Evolutionary conservation across 495 filamentous ascomycete genomes (phyloP).

Genomic region (Neurospora sp.): DNA sequence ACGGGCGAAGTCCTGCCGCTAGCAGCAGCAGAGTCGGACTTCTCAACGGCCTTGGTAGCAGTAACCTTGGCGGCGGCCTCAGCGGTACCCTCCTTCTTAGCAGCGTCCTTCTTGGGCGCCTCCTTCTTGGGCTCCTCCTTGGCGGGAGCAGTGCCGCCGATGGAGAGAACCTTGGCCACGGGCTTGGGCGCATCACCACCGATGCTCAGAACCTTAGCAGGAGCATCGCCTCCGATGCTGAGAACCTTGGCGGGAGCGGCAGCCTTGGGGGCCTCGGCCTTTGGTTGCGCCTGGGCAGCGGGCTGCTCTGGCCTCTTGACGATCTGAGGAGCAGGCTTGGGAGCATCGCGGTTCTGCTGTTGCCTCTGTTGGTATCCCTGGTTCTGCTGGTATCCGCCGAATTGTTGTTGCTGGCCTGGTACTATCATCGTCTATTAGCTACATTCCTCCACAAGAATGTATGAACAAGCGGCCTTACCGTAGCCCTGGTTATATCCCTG

Average conservation of each 20-base stretch:
- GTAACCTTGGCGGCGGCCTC: slow-evolving; percentile 50
- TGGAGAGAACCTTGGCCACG: slow-evolving; percentile 61
- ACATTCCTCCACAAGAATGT: slow-evolving; percentile 2
- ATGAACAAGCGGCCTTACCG: slow-evolving; percentile 26
- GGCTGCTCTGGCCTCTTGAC: slow-evolving; percentile 50
- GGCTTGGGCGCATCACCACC: slow-evolving; percentile 32
- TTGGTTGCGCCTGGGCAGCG: slow-evolving; percentile 24
- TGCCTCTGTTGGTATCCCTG: slow-evolving; percentile 49
- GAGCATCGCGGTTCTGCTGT: slow-evolving; percentile 40
- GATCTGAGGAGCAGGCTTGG: slow-evolving; percentile 52
- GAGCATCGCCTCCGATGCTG: slow-evolving; percentile 43
- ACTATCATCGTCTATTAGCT: slow-evolving; percentile 16
- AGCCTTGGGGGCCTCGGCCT: slow-evolving; percentile 34
- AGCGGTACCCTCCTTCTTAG: slow-evolving; percentile 32
- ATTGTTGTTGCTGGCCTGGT: slow-evolving; percentile 27
- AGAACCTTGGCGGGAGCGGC: slow-evolving; percentile 37
- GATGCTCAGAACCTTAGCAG: slow-evolving; percentile 39
- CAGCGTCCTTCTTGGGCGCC: slow-evolving; percentile 27
- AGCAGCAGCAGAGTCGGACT: slow-evolving; percentile 66
- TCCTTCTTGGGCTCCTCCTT: slow-evolving; percentile 22
- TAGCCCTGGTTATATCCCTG: slow-evolving; percentile 51
- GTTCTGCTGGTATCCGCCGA: slow-evolving; percentile 32
- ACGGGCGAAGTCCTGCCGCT: slow-evolving; percentile 67
- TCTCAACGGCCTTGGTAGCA: slow-evolving; percentile 66
- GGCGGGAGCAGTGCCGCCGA: slow-evolving; percentile 39